Evolutionary conservation across 768 basidiomycete genomes (phyloP), one percentile per base, ranked within the genome.

Genomic region (Lentinus tigrinus): DNA sequence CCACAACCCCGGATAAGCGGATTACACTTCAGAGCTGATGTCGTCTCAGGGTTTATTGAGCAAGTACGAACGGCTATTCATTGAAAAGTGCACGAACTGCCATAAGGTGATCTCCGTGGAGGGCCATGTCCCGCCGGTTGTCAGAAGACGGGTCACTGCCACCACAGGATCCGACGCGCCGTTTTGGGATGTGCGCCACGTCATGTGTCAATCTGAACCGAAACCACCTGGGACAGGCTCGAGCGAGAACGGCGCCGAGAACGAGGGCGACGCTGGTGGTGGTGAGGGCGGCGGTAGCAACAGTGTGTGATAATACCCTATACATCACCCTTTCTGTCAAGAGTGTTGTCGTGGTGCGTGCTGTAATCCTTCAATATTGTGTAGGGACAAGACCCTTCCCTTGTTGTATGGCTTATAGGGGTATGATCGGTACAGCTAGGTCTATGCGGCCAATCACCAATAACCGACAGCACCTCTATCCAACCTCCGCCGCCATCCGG

Each of bases 51-150:
- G 67, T 37, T 71, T 87, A 23, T 76, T 89, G 21, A 70, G 71
- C 4, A 76, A 82, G 0, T 92, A 91, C 67, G 74, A 75, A 31
- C 78, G 76, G 6, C 70, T 92, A 23, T 91, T 91, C 63, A 73
- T 83, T 49, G 79, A 83, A 31, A 79, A 74, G 3, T 93, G 90
- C 63, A 70, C 71, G 23, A 47, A 53, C 28, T 93, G 90, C 65
- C 74, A 80, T 47, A 83, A 89, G 17, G 85, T 91, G 26, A 72
- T 91, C 21, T 86, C 87, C 0, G 74, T 76, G 2, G 88, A 91
- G 63, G 85, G 85, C 0, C 87, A 91, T 67, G 76, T 88, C 8
- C 90, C 89, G 1, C 85, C 88, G 0, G 86, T 90, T 3, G 85
- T 83, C 28, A 79, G 60, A 17, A 56, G 43, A 36, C 55, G 88